Evolutionary conservation across 139 green algal genomes (phyloP).

Genomic region (Trebouxia sp.): DNA sequence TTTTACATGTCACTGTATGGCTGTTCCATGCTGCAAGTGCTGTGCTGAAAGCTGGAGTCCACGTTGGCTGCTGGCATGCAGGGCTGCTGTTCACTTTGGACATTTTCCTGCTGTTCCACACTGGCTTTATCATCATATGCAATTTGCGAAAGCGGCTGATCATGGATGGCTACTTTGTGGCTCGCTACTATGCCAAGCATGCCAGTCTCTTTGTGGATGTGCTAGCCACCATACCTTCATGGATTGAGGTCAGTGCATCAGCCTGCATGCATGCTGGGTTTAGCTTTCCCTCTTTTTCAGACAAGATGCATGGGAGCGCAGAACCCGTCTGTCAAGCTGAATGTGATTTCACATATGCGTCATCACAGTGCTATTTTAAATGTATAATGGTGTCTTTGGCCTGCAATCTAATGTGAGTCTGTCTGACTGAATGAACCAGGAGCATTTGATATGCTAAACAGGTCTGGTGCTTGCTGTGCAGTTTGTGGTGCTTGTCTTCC

Average conservation of each 20-base stretch:
- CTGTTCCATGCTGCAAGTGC: neutral
- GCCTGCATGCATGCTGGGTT: neutral
- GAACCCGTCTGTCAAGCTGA: too few species aligned
- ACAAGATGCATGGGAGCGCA: too few species aligned
- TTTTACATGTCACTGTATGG: neutral
- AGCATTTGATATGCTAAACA: too few species aligned
- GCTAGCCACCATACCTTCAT: slow-evolving; percentile 24
- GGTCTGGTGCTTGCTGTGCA: too few species aligned
- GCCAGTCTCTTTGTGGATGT: slow-evolving; percentile 39
- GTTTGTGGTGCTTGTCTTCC: slow-evolving; percentile 32
- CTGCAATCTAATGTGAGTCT: too few species aligned
- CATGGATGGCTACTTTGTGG: slow-evolving; percentile 42
- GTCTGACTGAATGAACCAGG: too few species aligned
- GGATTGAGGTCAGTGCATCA: slow-evolving; percentile 27
- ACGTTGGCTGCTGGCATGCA: neutral
- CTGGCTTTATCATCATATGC: slow-evolving; percentile 51
- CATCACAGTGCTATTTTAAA: too few species aligned
- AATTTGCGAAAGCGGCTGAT: slow-evolving; percentile 50
- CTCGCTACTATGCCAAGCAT: slow-evolving; percentile 42
- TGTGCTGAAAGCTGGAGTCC: neutral
- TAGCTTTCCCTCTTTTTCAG: too few species aligned
- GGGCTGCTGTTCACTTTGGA: slow-evolving; percentile 39
- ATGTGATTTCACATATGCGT: too few species aligned
- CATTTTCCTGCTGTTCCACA: slow-evolving; percentile 46
- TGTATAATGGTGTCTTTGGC: too few species aligned